Conservation (phyloP, 495 filamentous ascomycete genomes). For the Hypoxylon intermedium region DNA sequence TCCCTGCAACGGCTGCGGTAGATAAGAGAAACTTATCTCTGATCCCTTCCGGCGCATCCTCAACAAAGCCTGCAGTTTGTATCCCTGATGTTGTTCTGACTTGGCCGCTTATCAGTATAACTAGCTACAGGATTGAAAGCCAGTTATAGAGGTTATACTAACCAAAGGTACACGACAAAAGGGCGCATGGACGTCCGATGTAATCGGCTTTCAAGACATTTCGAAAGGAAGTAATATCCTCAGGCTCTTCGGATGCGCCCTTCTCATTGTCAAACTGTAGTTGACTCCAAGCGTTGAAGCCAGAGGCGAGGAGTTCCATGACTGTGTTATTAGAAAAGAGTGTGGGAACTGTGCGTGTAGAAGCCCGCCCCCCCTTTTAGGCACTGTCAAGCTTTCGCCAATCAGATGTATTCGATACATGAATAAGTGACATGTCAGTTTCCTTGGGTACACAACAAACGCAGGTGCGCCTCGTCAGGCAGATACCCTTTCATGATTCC, state of each 20-base stretch:
- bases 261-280: constrained; percentile 43
- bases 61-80: constrained; percentile 32
- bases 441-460: too few species aligned
- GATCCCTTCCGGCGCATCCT: constrained; percentile 10
- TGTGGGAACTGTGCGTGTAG: not conserved
- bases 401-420: constrained; percentile 17
- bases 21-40: constrained; percentile 27
- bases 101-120: constrained; percentile 27
- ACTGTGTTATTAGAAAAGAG: not conserved
- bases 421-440: constrained; percentile 11
- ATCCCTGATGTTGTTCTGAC: constrained; percentile 40
- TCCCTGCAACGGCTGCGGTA: constrained; percentile 43
- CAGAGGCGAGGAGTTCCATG: constrained; percentile 59
- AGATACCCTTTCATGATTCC: constrained; percentile 9
- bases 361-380: not conserved
- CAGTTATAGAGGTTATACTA: constrained; percentile 13
- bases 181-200: constrained; percentile 40
- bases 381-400: not conserved
- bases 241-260: constrained; percentile 38
- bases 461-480: not conserved
- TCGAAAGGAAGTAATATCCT: constrained; percentile 51
- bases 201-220: constrained; percentile 43
- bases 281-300: constrained; percentile 61
- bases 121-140: not conserved
- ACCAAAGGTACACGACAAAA: constrained; percentile 52